These are phyloP conservation scores for Chrysanthemum lavandulifolium DNA, from an alignment of 129 eudicot species.

Conservation along the genomic window DNA sequence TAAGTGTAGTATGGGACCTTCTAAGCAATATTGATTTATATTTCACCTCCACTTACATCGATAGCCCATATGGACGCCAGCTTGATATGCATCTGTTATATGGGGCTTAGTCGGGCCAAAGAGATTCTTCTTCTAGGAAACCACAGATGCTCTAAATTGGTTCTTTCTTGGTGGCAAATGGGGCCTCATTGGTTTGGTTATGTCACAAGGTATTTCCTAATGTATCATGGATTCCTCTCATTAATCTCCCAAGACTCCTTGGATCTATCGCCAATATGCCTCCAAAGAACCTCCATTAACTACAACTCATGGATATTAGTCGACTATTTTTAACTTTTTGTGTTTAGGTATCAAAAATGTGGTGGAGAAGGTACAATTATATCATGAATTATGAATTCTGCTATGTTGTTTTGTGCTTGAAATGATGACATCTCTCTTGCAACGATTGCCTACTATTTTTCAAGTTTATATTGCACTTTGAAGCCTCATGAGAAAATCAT, in stretches of 20 bases:
- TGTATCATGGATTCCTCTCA: conserved; percentile 60
- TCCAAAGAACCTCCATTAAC: conserved; percentile 63
- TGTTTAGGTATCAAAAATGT: conserved; percentile 56
- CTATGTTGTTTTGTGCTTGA: conserved; percentile 11
- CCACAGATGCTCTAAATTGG: conserved; percentile 66
- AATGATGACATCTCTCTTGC: conserved; percentile 32
- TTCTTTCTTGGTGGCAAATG: conserved; percentile 60
- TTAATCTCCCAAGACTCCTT: conserved; percentile 76
- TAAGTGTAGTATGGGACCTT: conserved; percentile 79
- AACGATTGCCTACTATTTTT: conserved; percentile 89
- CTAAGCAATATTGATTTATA: conserved; percentile 42
- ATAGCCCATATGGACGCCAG: conserved; percentile 70
- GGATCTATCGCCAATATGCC: conserved; percentile 83
- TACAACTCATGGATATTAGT: conserved; percentile 68
- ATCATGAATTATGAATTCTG: conserved; percentile 18
- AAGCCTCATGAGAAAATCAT: conserved; percentile 95
- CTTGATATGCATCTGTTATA: conserved; percentile 81
- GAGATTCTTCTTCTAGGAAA: conserved; percentile 57
- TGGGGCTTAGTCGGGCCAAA: conserved; percentile 90
- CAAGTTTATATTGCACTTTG: conserved; percentile 86
- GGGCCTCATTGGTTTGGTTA: conserved; percentile 70
- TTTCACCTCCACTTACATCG: conserved; percentile 44
- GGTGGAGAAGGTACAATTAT: conserved; percentile 93
- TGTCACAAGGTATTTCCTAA: conserved; percentile 57
- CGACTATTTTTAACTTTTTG: conserved; percentile 72